Percentiles rank a stretch among this genome's conserved stretches.
These are phyloP conservation scores for Diplodia corticola DNA, from an alignment of 2,329 filamentous ascomycete species.

Conservation along the genomic window DNA sequence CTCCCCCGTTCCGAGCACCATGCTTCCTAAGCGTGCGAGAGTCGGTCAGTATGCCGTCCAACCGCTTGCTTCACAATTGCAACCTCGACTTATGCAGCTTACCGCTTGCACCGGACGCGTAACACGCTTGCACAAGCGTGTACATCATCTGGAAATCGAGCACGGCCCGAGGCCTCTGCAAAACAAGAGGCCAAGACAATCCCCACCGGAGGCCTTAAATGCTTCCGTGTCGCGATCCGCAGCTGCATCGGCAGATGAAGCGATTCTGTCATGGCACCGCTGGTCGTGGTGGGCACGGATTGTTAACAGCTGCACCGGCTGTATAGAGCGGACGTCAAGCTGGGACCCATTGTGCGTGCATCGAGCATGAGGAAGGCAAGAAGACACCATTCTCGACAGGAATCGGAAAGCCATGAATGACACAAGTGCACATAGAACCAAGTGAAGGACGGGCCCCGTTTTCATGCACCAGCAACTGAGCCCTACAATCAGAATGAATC, in stretches of 20 bases:
- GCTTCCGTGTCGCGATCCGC: neutral
- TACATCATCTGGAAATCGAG: neutral
- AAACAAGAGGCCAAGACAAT: neutral
- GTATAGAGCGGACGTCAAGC: no score
- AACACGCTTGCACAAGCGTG: neutral
- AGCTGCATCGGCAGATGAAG: neutral
- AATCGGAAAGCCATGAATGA: neutral
- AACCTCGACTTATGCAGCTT: neutral
- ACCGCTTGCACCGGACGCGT: neutral
- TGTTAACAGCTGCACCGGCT: no score
- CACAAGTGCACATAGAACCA: neutral
- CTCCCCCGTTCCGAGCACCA: no score
- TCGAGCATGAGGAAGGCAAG: no score
- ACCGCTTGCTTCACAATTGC: neutral
- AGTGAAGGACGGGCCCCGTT: neutral
- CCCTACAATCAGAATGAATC: neutral
- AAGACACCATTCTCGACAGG: no score
- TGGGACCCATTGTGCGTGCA: no score
- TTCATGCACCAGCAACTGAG: neutral
- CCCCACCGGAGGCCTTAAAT: neutral
- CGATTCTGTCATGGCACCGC: neutral
- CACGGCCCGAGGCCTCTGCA: neutral
- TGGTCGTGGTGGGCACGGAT: neutral
- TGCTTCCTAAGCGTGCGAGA: no score
- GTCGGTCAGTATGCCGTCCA: neutral